phyloP scores from a whole-genome alignment of 192 early-diverging fungal species.

The Backusella psychrophila region DNA sequence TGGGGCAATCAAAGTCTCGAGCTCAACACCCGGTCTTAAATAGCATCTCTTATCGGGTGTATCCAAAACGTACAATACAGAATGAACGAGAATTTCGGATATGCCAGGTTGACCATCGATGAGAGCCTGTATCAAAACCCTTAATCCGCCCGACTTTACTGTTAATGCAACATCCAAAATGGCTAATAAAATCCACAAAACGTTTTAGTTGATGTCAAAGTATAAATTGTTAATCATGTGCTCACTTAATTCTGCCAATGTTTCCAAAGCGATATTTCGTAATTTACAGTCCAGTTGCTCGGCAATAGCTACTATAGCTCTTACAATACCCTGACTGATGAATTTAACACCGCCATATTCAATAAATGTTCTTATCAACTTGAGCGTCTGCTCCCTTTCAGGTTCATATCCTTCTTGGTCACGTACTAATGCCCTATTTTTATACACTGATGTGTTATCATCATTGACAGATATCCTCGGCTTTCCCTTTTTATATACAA shows the following conservation, averaged over 20 bases:
- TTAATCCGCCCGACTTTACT: slow-evolving; percentile 63
- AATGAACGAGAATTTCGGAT: slow-evolving; percentile 54
- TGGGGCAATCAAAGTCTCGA: slow-evolving; percentile 77
- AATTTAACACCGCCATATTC: slow-evolving; percentile 61
- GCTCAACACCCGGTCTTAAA: slow-evolving; percentile 71
- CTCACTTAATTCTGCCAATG: slow-evolving; percentile 76
- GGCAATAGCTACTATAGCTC: slow-evolving; percentile 72
- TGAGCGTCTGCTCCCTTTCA: slow-evolving; percentile 78
- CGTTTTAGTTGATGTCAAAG: background rate
- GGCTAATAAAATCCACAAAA: slow-evolving; percentile 13
- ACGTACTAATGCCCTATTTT: slow-evolving; percentile 45
- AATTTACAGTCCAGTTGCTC: slow-evolving; percentile 79
- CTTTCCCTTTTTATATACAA: background rate
- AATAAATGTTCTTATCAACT: slow-evolving; percentile 67
- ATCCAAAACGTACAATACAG: slow-evolving; percentile 74
- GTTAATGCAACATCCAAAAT: slow-evolving; percentile 42
- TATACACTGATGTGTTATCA: background rate
- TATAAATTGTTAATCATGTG: background rate
- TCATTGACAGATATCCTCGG: background rate
- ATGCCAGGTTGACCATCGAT: slow-evolving; percentile 63
- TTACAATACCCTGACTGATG: slow-evolving; percentile 60
- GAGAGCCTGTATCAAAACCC: slow-evolving; percentile 63
- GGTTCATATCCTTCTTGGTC: slow-evolving; percentile 62
- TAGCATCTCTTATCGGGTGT: slow-evolving; percentile 60
- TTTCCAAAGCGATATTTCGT: slow-evolving; percentile 70